Conservation (phyloP, 2,329 filamentous ascomycete genomes). For the Grosmannia huntii region DNA sequence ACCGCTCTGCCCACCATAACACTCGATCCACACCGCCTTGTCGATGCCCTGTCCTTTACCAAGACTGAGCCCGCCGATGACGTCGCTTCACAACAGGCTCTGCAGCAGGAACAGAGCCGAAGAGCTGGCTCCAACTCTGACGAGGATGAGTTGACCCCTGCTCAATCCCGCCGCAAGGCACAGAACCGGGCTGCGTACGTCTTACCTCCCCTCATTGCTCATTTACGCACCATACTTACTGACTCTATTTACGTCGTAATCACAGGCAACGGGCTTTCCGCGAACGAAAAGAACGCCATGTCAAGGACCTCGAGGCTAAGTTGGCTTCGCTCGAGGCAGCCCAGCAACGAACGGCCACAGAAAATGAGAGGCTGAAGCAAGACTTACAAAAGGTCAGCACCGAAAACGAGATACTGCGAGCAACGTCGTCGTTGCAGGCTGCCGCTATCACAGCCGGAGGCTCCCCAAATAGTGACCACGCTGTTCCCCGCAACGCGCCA, state of each 20-base stretch:
- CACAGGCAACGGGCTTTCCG: constrained; percentile 88
- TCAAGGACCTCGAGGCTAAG: constrained; percentile 84
- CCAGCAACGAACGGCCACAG: constrained; percentile 57
- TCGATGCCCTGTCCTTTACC: constrained; percentile 22
- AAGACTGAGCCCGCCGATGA: constrained; percentile 28
- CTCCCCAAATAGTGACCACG: constrained; percentile 28
- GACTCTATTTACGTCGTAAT: background rate
- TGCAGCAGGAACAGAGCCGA: constrained; percentile 14
- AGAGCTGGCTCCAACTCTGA: constrained; percentile 39
- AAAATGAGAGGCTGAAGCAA: constrained; percentile 78
- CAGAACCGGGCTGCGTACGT: constrained; percentile 51
- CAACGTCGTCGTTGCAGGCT: constrained; percentile 44
- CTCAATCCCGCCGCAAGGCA: constrained; percentile 45
- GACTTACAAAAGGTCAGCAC: constrained; percentile 74
- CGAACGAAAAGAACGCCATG: constrained; percentile 82
- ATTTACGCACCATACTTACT: background rate
- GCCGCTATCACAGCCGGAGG: constrained; percentile 17
- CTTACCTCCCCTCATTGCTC: background rate
- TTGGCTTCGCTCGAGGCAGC: constrained; percentile 64
- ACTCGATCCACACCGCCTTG: constrained; percentile 11
- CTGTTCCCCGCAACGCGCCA: constrained; percentile 29
- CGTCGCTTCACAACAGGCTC: constrained; percentile 13
- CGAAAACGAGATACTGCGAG: constrained; percentile 85
- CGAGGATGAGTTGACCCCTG: constrained; percentile 41
- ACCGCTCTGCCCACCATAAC: constrained; percentile 4